Percentiles rank a stretch among this genome's conserved stretches.
phyloP scores from a whole-genome alignment of 352 stramenopile species.

The Phytophthora cryptogea region DNA sequence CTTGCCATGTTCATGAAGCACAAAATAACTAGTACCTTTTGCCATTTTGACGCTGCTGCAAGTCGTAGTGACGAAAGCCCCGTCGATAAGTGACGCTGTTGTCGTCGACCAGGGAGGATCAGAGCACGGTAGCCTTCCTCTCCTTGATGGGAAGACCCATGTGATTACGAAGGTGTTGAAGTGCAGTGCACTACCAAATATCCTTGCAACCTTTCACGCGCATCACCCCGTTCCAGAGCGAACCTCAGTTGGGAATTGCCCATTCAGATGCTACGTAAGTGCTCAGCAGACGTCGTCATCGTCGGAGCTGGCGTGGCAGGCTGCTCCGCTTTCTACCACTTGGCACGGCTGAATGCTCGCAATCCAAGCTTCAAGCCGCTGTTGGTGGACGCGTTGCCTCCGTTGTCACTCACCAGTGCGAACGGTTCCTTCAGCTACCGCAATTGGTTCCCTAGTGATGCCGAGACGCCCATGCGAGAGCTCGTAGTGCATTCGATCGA shows the following conservation, averaged over 20 bases:
- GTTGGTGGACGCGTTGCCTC: conserved; percentile 67
- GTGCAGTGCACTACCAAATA: conserved; percentile 16
- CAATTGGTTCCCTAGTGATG: conserved; percentile 82
- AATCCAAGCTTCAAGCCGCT: conserved; percentile 72
- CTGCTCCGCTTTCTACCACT: conserved; percentile 80
- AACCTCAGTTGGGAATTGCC: conserved; percentile 24
- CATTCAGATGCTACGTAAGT: conserved; percentile 46
- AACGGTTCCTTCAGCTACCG: conserved; percentile 85
- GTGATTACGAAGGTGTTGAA: conserved; percentile 32
- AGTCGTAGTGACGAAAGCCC: conserved; percentile 14
- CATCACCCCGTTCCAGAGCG: conserved; percentile 1
- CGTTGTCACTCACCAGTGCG: conserved; percentile 74
- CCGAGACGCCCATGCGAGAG: conserved; percentile 65
- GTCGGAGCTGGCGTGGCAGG: conserved; percentile 74
- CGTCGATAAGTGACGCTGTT: conserved; percentile 12
- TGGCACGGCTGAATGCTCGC: conserved; percentile 65
- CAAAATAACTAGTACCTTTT: conserved; percentile 26
- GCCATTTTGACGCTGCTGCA: conserved; percentile 8
- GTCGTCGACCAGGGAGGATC: conserved; percentile 6
- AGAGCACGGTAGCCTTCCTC: neutral
- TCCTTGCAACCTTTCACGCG: conserved; percentile 27
- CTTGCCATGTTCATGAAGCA: conserved; percentile 27
- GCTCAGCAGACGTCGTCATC: conserved; percentile 67
- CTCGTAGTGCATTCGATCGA: conserved; percentile 78
- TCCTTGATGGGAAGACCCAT: conserved; percentile 17